Base-by-base conservation (phyloP, 371 early-diverging fungal species). In the Amoeboaphelidium protococcarum region DNA sequence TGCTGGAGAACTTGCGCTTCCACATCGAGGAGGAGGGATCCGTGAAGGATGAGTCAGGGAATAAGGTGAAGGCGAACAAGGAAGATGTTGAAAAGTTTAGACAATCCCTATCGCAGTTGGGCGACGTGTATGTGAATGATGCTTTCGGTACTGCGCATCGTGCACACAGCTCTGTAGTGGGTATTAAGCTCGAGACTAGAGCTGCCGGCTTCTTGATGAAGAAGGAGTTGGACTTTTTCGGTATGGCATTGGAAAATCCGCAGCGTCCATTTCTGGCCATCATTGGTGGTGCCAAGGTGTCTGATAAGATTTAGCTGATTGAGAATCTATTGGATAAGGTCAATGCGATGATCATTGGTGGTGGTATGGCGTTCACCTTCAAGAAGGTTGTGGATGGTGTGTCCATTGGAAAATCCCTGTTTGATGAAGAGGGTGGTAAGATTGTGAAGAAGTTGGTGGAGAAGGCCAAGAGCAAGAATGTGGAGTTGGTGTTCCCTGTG, bases 141-240 rank as follows among this genome's bases (percentile, higher is more conserved):
- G 96, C 95, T 26, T 98, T 98, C 63, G 97, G 97, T 52, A 91
- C 92, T 43, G 89, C 95, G 52, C 97, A 98, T 64, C 82, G 97
- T 59, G 87, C 88, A 42, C 71, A 69, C 59, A 80, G 81, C 52
- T 94, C 95, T 48, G 89, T 94, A 80, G 90, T 89, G 42, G 94
- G 95, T 50, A 82, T 92, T 47, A 69, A 85, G 44, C 70, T 95
- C 48, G 79, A 83, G 47, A 64, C 76, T 52, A 75, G 79, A 48
- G 91, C 89, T 24, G 82, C 95, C 41, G 99, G 99, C 49, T 77
- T 94, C 62, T 71, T 97, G 59, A 86, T 98, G 85, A 84, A 90
- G 73, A 92, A 94, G 74, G 99, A 98, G 70, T 72, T 96, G 37
- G 83, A 87, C 58, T 90, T 80, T 75, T 95, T 95, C 70, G 80